Conservation (phyloP, 352 stramenopile species). For the Phytophthora sojae region DNA sequence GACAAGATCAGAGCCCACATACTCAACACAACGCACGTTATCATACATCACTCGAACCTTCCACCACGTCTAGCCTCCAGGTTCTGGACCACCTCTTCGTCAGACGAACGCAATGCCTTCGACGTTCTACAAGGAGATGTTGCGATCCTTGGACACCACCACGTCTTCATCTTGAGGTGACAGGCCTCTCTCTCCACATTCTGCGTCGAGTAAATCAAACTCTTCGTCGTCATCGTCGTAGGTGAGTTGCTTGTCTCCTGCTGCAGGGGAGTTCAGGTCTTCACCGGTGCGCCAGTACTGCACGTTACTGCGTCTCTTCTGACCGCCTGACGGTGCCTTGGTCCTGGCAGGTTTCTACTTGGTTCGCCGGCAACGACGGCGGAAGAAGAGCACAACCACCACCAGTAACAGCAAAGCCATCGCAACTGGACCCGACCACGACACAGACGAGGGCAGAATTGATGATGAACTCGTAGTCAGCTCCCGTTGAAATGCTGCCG, state of each 20-base stretch:
- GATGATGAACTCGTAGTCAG: slow-evolving; percentile 19
- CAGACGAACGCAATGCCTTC: slow-evolving; percentile 16
- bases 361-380: slow-evolving; percentile 7
- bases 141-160: slow-evolving; percentile 4
- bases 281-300: slow-evolving; percentile 38
- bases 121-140: slow-evolving; percentile 21
- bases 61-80: neutral
- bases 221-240: slow-evolving; percentile 30
- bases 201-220: slow-evolving; percentile 22
- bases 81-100: slow-evolving; percentile 22
- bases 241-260: neutral
- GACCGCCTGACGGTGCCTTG: slow-evolving; percentile 17
- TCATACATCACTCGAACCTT: neutral
- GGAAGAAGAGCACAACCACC: slow-evolving; percentile 24
- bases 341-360: slow-evolving; percentile 16
- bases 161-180: neutral
- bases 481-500: slow-evolving; percentile 7
- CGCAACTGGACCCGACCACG: slow-evolving; percentile 30
- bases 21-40: neutral
- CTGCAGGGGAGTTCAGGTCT: slow-evolving; percentile 16
- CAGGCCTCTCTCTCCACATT: slow-evolving; percentile 18
- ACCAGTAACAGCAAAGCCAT: slow-evolving; percentile 36
- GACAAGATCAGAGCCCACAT: slow-evolving; percentile 1
- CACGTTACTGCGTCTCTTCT: slow-evolving; percentile 28
- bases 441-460: slow-evolving; percentile 26